Percentiles rank a stretch among this genome's conserved stretches.
Conservation (phyloP, 768 basidiomycete species). For the Psilocybe cyanescens region DNA sequence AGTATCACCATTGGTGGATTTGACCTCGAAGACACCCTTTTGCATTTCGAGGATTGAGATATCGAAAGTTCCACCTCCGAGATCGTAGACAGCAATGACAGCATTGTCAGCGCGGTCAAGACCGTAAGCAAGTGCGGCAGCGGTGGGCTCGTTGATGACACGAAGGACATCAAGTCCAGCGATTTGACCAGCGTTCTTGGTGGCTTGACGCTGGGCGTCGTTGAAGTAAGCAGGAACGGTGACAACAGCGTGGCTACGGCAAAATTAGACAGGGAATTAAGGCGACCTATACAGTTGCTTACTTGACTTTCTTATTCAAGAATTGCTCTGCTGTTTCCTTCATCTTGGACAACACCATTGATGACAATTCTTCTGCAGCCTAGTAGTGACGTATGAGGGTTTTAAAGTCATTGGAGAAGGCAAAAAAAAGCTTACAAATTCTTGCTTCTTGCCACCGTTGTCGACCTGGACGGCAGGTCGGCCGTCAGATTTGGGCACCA, state of each 20-base stretch:
- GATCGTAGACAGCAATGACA: slow-evolving; percentile 97
- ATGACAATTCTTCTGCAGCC: slow-evolving; percentile 87
- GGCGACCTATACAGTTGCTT: slow-evolving; percentile 40
- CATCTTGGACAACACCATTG: slow-evolving; percentile 92
- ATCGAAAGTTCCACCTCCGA: slow-evolving; percentile 99
- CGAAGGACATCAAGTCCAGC: slow-evolving; percentile 97
- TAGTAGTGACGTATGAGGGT: slow-evolving; percentile 33
- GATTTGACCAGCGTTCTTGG: slow-evolving; percentile 96
- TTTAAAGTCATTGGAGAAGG: background rate
- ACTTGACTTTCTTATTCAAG: slow-evolving; percentile 93
- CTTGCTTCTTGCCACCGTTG: slow-evolving; percentile 80
- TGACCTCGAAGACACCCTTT: slow-evolving; percentile 99
- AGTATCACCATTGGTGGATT: slow-evolving; percentile 99
- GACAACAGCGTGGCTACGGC: slow-evolving; percentile 77
- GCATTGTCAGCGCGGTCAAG: slow-evolving; percentile 85
- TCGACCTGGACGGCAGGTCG: slow-evolving; percentile 86
- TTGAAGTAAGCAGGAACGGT: slow-evolving; percentile 99
- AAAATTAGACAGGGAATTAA: slow-evolving; percentile 1
- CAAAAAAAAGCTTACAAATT: slow-evolving; percentile 61
- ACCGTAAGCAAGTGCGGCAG: slow-evolving; percentile 97
- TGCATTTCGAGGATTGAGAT: slow-evolving; percentile 99
- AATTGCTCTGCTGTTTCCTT: slow-evolving; percentile 94
- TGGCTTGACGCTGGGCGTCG: slow-evolving; percentile 98
- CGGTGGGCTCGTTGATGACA: slow-evolving; percentile 99
- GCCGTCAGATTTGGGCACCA: slow-evolving; percentile 73